Evolutionary conservation across 2,329 filamentous ascomycete species (phyloP), one percentile per base, ranked within the genome.

Genomic region (Drechslerella dactyloides): DNA sequence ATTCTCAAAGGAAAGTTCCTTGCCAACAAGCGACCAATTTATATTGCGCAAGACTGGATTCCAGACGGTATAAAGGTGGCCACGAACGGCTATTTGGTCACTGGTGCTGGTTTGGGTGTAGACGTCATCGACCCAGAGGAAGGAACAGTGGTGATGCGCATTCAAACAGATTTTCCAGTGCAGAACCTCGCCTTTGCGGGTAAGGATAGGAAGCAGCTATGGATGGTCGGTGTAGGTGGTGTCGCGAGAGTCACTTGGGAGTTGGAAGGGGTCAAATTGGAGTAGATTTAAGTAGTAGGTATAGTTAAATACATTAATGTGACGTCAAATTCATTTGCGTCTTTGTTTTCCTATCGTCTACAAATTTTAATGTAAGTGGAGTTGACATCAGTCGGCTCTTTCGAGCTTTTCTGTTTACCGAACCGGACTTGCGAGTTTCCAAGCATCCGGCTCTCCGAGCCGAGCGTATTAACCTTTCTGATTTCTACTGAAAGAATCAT

Each of bases 171-270:
- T 61, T 81, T 79, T 66, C 79, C 79, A 1, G 81, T 82, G 44
- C 78, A 81, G 76, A 82, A 82, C 72, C 80, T 82, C 69, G 80
- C 79, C 37, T 82, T 80, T 80, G 79, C 78, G 1, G 80, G 80
- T 0, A 73, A 76, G 6, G 77, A 81, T 75, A 75, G 80, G 53
- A 79, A 77, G 54, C 78, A 79, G 21, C 72, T 82, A 27, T 81
- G 80, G 81, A 61, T 82, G 52, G 78, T 81, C 76, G 80, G 80
- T 0, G 76, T 79, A 37, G 78, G 77, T 10, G 80, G 81, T 0
- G 78, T 81, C 24, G 78, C 77, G 46, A 79, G 77, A 72, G 80
- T 81, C 4, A 76, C 78, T 56, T 56, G 27, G 51, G 23, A 35
- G 51, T 54, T 54, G 51, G 46, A 50, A 50, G 46, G 46, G 46